phyloP scores from a whole-genome alignment of 495 filamentous ascomycete genomes.

The Talaromyces thailandensis region DNA sequence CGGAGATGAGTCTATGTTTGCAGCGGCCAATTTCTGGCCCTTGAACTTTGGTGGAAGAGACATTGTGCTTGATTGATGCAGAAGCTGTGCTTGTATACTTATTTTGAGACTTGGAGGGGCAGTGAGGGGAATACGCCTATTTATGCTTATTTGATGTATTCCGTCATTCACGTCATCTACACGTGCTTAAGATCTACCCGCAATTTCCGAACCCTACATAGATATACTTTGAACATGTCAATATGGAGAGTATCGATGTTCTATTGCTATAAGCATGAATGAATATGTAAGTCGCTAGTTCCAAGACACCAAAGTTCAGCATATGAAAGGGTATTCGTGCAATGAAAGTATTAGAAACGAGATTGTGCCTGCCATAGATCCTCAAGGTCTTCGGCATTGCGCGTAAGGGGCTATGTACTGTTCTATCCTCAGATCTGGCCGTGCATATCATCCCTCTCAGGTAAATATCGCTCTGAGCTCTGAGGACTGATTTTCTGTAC shows the following conservation, averaged over 20 bases:
- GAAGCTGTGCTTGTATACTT: neutral
- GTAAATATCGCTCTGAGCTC: neutral
- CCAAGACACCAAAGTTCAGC: neutral
- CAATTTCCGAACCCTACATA: neutral
- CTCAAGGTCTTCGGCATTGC: neutral
- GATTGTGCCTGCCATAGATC: neutral
- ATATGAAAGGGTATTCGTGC: neutral
- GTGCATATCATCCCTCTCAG: neutral
- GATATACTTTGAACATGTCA: too few relatives aligned
- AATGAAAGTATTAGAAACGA: too few relatives aligned
- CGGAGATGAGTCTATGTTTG: slow-evolving; percentile 31
- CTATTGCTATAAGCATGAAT: neutral
- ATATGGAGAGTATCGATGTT: neutral
- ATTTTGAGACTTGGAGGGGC: neutral
- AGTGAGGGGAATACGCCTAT: neutral
- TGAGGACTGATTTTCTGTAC: neutral
- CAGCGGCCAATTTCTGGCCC: slow-evolving; percentile 51
- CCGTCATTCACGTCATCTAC: neutral
- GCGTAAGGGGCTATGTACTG: neutral
- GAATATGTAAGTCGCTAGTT: neutral
- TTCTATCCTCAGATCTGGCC: neutral
- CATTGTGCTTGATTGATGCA: slow-evolving; percentile 36
- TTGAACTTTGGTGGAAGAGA: slow-evolving; percentile 70
- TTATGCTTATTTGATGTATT: neutral
- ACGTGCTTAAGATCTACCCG: neutral